Conservation (phyloP, 148 eudicot genomes). For the Fagopyrum tataricum region DNA sequence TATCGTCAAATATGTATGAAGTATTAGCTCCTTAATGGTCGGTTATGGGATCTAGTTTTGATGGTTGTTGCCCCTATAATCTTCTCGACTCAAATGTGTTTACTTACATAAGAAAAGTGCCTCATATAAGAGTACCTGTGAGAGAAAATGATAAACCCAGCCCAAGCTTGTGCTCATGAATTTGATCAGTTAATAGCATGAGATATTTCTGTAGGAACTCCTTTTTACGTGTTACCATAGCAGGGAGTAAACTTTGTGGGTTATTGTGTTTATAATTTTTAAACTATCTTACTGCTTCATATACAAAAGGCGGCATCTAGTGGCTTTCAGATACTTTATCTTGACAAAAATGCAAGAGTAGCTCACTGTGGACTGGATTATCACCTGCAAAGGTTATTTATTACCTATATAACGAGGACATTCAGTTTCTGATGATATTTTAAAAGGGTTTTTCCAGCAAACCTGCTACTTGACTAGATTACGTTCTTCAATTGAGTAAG, state of each 20-base stretch:
- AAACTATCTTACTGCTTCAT: neutral
- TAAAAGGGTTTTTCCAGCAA: neutral
- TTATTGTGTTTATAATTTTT: neutral
- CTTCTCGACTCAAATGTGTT: neutral
- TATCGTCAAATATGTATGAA: neutral
- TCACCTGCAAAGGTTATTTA: neutral
- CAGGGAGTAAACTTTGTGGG: neutral
- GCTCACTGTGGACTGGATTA: neutral
- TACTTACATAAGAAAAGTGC: neutral
- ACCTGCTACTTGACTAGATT: neutral
- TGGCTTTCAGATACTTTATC: neutral
- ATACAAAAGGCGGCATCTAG: neutral
- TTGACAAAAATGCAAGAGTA: neutral
- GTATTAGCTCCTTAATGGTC: neutral
- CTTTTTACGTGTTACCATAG: neutral
- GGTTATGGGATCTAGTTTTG: neutral
- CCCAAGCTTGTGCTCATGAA: neutral
- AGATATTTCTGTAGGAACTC: neutral
- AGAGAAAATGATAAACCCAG: neutral
- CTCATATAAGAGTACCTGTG: neutral
- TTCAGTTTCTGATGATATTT: neutral
- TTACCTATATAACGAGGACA: neutral
- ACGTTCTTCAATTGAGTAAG: neutral
- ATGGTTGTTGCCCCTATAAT: neutral
- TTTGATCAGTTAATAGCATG: neutral